Conservation (phyloP, 2,329 filamentous ascomycete species). For the Trichoderma sp. region DNA sequence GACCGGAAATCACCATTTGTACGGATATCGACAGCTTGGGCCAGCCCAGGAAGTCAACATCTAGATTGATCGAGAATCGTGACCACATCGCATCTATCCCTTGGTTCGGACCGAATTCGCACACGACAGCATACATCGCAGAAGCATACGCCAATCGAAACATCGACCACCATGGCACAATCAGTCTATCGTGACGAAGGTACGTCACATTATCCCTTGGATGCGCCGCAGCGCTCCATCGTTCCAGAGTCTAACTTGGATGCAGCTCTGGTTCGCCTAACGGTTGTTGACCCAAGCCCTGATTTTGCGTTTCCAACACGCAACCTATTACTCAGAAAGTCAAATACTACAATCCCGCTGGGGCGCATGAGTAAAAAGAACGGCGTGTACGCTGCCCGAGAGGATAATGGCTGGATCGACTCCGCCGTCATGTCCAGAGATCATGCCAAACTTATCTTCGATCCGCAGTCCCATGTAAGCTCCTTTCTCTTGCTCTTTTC, state of each 20-base stretch:
- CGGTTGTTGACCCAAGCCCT: slow-evolving; percentile 29
- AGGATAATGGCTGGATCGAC: slow-evolving; percentile 67
- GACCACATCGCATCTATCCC: background rate
- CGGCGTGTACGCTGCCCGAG: slow-evolving; percentile 36
- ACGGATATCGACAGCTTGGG: background rate
- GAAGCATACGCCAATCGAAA: too few species aligned
- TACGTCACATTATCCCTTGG: slow-evolving; percentile 2
- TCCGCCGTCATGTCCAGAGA: slow-evolving; percentile 71
- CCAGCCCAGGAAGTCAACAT: background rate
- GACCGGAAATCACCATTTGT: background rate
- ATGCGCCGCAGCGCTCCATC: background rate
- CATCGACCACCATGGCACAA: background rate
- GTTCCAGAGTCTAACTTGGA: background rate
- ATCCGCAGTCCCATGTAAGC: slow-evolving; percentile 48
- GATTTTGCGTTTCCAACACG: slow-evolving; percentile 33
- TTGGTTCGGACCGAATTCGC: background rate
- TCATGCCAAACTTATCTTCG: slow-evolving; percentile 59
- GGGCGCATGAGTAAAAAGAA: slow-evolving; percentile 50
- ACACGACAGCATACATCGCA: background rate
- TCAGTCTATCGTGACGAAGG: slow-evolving; percentile 11
- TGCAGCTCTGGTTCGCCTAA: slow-evolving; percentile 38
- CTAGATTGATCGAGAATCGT: background rate
- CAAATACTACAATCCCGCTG: slow-evolving; percentile 38
- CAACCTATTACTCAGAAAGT: slow-evolving; percentile 37
- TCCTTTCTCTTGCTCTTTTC: background rate